Percentiles rank a stretch among this genome's conserved stretches.
Conservation (phyloP, 2,329 filamentous ascomycete species). For the Ophiostoma tasmaniense region DNA sequence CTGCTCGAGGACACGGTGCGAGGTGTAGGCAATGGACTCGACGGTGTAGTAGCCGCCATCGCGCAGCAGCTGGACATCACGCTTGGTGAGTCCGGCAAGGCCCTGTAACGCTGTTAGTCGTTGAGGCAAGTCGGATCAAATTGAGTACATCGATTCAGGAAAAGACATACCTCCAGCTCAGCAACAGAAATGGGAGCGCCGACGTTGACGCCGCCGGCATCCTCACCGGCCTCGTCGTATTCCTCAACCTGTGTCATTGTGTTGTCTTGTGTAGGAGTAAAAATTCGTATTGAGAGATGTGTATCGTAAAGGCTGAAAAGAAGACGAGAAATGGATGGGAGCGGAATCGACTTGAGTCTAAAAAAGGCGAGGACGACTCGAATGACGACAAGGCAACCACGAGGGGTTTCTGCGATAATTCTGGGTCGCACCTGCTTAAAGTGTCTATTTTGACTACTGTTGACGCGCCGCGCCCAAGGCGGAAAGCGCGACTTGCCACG, state of each 20-base stretch:
- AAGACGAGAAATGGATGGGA: not conserved
- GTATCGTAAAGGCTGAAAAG: not conserved
- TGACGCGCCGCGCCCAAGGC: conserved; percentile 16
- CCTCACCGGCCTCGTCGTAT: conserved; percentile 57
- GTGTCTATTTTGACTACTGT: not conserved
- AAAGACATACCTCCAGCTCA: conserved; percentile 65
- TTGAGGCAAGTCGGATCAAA: no score
- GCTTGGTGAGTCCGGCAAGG: conserved; percentile 78
- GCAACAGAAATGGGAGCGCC: conserved; percentile 87
- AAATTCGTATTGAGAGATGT: not conserved
- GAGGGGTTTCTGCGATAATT: not conserved
- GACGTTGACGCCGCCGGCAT: conserved; percentile 68
- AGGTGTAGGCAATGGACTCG: conserved; percentile 87
- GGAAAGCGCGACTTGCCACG: conserved; percentile 20
- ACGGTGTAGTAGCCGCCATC: conserved; percentile 94
- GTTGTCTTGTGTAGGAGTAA: no score
- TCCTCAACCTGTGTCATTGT: conserved; percentile 50
- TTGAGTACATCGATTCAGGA: no score
- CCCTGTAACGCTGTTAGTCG: conserved; percentile 47
- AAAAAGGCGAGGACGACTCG: no score
- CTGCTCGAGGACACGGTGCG: conserved; percentile 75
- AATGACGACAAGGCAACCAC: conserved; percentile 8
- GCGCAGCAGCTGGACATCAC: conserved; percentile 86
- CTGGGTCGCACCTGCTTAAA: conserved; percentile 3
- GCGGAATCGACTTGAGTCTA: no score